Evolutionary conservation across 1,284 basidiomycete species (phyloP), one percentile per base, ranked within the genome.

Genomic region (Phlebopus sp.): DNA sequence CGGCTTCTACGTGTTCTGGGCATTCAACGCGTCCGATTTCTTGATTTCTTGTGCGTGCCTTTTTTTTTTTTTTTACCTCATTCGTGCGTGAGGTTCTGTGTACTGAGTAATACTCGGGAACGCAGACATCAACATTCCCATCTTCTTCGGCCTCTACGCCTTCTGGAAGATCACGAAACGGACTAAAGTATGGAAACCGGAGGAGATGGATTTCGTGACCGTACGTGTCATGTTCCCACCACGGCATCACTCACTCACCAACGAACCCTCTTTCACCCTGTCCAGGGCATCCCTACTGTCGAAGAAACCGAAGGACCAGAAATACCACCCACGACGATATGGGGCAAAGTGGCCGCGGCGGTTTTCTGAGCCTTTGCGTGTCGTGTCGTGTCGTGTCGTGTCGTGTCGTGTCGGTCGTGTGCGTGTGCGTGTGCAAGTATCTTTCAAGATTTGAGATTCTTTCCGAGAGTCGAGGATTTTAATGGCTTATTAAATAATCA

Each of bases 171-270:
- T 36, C 55, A 57, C 59, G 76, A 79, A 80, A 67, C 71, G 71
- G 55, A 81, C 78, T 9, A 69, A 69, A 38, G 55, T 74, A 44
- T 76, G 77, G 69, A 70, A 63, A 42, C 68, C 75, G 21, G 56
- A 68, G 19, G 73, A 83, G 55, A 84, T 84, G 72, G 82, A 84
- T 68, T 81, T 85, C 54, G 63, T 72, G 49, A 77, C 79, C 3
- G 31, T 35, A 31, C 35, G 46, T n/a, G n/a, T n/a, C n/a, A n/a
- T n/a, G 21, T 23, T 23, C 21, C 21, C 4, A 23, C n/a, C n/a
- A n/a, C n/a, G n/a, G n/a, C n/a, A n/a, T n/a, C n/a, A n/a, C n/a
- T n/a, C n/a, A 23, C 21, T 6, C 21, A 23, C 21, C 21, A 23
- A 23, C 21, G 3, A 6, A 23, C 21, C 21, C 3, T 23, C 4